These are phyloP conservation scores for Rhynchospora breviuscula DNA, from an alignment of 176 grass and related monocot species.

Conservation along the genomic window DNA sequence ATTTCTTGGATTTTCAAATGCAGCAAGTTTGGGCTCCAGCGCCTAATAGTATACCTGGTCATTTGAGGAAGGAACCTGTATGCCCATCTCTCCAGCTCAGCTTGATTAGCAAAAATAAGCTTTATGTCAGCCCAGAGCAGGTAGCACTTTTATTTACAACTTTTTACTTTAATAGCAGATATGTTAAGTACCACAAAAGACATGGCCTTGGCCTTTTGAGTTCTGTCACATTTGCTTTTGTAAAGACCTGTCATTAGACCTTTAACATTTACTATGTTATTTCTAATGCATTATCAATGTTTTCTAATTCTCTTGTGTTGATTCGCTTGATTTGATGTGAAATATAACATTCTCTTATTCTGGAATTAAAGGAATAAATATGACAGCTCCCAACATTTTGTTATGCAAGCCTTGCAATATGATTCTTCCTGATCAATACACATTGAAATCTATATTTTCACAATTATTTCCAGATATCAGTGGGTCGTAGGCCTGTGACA, in stretches of 20 bases:
- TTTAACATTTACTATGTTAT: neutral
- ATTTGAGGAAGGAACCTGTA: constrained; percentile 89
- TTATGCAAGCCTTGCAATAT: neutral
- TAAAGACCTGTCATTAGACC: neutral
- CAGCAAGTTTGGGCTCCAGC: constrained; percentile 80
- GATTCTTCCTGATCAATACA: neutral
- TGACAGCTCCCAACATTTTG: neutral
- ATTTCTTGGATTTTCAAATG: constrained; percentile 98
- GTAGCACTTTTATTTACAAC: constrained; percentile 29
- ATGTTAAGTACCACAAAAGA: neutral
- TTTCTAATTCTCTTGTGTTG: neutral
- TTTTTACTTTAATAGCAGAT: neutral
- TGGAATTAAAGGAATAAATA: neutral
- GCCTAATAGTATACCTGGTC: constrained; percentile 65
- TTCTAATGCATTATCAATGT: neutral
- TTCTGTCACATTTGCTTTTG: too few relatives aligned
- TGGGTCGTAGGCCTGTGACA: constrained; percentile 83
- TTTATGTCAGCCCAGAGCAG: constrained; percentile 97
- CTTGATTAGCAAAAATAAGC: constrained; percentile 75
- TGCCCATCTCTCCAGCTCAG: constrained; percentile 92
- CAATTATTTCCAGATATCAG: constrained; percentile 65
- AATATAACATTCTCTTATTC: neutral
- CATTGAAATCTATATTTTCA: neutral
- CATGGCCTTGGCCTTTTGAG: too few relatives aligned
- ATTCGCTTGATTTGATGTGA: neutral